phyloP scores from a whole-genome alignment of 2,329 filamentous ascomycete species.

The Fusarium tupiense region DNA sequence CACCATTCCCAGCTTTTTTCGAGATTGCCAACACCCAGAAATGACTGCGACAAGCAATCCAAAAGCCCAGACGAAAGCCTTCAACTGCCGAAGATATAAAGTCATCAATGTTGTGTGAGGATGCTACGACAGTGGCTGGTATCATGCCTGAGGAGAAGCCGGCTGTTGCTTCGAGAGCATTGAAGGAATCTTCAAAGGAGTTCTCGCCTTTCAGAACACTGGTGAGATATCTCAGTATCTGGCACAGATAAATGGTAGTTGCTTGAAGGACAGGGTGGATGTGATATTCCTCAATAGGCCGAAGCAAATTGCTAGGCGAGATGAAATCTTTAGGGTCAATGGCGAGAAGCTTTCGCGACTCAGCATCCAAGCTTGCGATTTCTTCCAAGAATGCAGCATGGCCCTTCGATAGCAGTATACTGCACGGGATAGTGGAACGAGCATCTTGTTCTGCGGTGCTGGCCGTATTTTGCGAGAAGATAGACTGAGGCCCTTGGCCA shows the following conservation, averaged over 20 bases:
- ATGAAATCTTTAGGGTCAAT: neutral
- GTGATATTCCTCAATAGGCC: neutral
- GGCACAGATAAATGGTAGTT: neutral
- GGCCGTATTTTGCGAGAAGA: neutral
- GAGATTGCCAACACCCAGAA: neutral
- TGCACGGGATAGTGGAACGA: neutral
- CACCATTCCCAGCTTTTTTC: neutral
- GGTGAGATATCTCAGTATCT: neutral
- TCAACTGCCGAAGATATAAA: neutral
- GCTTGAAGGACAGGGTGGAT: neutral
- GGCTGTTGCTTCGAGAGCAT: neutral
- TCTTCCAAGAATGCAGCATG: neutral
- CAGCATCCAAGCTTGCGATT: neutral
- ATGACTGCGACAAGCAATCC: neutral
- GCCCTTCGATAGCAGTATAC: neutral
- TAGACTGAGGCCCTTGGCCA: neutral
- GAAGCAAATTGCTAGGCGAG: neutral
- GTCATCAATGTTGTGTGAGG: neutral
- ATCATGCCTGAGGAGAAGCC: constrained; percentile 1
- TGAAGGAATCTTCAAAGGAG: neutral
- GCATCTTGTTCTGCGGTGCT: neutral
- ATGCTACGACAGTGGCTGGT: neutral
- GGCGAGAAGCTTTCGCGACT: neutral
- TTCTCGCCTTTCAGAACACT: neutral
- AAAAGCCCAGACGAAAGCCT: neutral